A percentile compares a stretch with the other conserved stretches of the same genome.
phyloP scores from a whole-genome alignment of 1,284 basidiomycete species.

The Phylloboletellus chloephorus region DNA sequence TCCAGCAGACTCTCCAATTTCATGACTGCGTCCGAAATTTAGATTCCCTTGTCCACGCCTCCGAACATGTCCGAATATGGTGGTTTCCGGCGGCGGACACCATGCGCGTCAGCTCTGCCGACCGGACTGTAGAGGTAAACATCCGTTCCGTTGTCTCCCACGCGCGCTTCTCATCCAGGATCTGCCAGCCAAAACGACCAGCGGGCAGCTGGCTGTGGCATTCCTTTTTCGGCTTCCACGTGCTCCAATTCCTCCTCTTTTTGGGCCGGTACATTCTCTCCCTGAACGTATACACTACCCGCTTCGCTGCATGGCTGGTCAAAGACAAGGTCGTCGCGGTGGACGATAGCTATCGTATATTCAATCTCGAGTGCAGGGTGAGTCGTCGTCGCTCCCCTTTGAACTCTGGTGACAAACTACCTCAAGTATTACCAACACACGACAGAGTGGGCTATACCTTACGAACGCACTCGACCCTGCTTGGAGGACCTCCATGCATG shows the following conservation, averaged over 20 bases:
- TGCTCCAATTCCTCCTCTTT: slow-evolving; percentile 78
- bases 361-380: slow-evolving; percentile 81
- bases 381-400: slow-evolving; percentile 24
- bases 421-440: slow-evolving; percentile 81
- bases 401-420: slow-evolving; percentile 19
- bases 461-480: slow-evolving; percentile 56
- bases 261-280: slow-evolving; percentile 52
- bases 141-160: slow-evolving; percentile 10
- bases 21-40: slow-evolving; percentile 56
- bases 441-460: slow-evolving; percentile 90
- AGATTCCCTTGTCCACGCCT: slow-evolving; percentile 54
- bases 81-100: slow-evolving; percentile 86
- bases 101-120: slow-evolving; percentile 69
- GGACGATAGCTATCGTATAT: slow-evolving; percentile 73
- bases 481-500: slow-evolving; percentile 73
- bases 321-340: slow-evolving; percentile 46
- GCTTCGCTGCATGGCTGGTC: slow-evolving; percentile 59
- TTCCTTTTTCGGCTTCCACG: slow-evolving; percentile 64
- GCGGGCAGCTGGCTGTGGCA: slow-evolving; percentile 64
- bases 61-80: slow-evolving; percentile 90
- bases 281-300: slow-evolving; percentile 52
- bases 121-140: slow-evolving; percentile 74
- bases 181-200: slow-evolving; percentile 43
- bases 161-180: slow-evolving; percentile 15
- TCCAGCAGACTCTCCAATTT: slow-evolving; percentile 62